Conservation (phyloP, 768 basidiomycete species). For the Cyclocybe aegerita region DNA sequence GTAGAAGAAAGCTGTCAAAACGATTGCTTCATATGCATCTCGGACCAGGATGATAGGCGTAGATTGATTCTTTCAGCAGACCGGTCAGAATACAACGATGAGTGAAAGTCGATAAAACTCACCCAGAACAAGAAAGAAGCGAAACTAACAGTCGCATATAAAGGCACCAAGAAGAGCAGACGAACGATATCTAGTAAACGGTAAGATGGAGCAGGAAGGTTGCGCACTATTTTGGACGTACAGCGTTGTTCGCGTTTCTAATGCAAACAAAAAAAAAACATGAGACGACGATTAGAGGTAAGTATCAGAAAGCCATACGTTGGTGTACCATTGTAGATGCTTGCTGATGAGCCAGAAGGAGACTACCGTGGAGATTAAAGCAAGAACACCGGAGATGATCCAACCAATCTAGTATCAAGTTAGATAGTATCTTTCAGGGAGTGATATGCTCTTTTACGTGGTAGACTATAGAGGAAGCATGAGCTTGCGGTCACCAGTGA, state of each 20-base stretch:
- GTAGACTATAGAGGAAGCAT: slow-evolving; percentile 38
- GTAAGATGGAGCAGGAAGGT: neutral
- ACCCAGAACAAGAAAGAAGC: slow-evolving; percentile 76
- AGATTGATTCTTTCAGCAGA: slow-evolving; percentile 52
- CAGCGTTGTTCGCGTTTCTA: slow-evolving; percentile 74
- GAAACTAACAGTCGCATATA: slow-evolving; percentile 69
- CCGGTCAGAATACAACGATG: slow-evolving; percentile 2
- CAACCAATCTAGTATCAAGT: slow-evolving; percentile 55
- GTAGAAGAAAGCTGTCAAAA: slow-evolving; percentile 78
- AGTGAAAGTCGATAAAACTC: slow-evolving; percentile 12
- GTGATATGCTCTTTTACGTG: slow-evolving; percentile 39
- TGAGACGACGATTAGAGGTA: too few species aligned
- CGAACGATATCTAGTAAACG: slow-evolving; percentile 60
- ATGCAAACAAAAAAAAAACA: neutral
- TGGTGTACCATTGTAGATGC: slow-evolving; percentile 72
- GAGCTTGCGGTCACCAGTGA: neutral
- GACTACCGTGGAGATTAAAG: slow-evolving; percentile 50
- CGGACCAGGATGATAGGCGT: slow-evolving; percentile 68
- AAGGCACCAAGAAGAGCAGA: slow-evolving; percentile 75
- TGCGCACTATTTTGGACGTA: slow-evolving; percentile 23
- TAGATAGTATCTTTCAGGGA: neutral
- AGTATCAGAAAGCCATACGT: slow-evolving; percentile 39
- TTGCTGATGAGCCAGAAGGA: slow-evolving; percentile 76
- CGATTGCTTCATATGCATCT: slow-evolving; percentile 75
- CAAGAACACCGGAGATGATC: slow-evolving; percentile 62